phyloP scores from a whole-genome alignment of 2,329 filamentous ascomycete genomes.

The Endocalyx cinctus region DNA sequence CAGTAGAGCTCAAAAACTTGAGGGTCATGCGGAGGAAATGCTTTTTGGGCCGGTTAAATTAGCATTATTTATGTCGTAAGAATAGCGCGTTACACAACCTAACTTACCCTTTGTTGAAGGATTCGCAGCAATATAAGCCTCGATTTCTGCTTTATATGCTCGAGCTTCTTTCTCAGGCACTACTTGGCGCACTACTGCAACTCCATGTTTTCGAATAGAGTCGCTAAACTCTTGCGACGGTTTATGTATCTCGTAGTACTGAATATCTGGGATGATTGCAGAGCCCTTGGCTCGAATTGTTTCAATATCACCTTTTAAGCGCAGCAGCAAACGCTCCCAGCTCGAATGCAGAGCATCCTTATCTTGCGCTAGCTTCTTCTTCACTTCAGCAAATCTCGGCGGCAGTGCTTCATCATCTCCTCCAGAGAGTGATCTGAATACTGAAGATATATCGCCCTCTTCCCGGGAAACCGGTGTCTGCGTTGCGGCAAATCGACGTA shows the following conservation, averaged over 20 bases:
- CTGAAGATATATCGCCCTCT: too few relatives aligned
- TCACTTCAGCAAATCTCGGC: too few relatives aligned
- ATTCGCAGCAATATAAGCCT: conserved; percentile 62
- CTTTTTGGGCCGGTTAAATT: too few relatives aligned
- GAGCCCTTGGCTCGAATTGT: conserved; percentile 29
- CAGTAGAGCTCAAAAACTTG: conserved; percentile 73
- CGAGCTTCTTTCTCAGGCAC: conserved; percentile 58
- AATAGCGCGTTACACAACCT: too few relatives aligned
- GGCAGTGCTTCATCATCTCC: too few relatives aligned
- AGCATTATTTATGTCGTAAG: too few relatives aligned
- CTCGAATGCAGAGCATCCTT: too few relatives aligned
- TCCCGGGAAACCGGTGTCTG: too few relatives aligned
- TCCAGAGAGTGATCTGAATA: too few relatives aligned
- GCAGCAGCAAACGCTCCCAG: conserved; percentile 32
- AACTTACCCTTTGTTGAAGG: conserved; percentile 50
- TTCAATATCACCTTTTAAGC: conserved; percentile 32
- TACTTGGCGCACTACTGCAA: conserved; percentile 62
- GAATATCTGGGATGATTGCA: conserved; percentile 36
- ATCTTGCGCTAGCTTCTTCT: too few relatives aligned
- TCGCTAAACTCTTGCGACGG: conserved; percentile 17
- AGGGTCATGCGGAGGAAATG: conserved; percentile 60
- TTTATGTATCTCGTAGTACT: conserved; percentile 35
- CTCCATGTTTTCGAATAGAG: conserved; percentile 51
- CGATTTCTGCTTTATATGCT: conserved; percentile 59
- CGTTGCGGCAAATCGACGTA: too few relatives aligned